These are phyloP conservation scores for Chlorella sorokiniana DNA, from an alignment of 139 green algal genomes.

Conservation along the genomic window DNA sequence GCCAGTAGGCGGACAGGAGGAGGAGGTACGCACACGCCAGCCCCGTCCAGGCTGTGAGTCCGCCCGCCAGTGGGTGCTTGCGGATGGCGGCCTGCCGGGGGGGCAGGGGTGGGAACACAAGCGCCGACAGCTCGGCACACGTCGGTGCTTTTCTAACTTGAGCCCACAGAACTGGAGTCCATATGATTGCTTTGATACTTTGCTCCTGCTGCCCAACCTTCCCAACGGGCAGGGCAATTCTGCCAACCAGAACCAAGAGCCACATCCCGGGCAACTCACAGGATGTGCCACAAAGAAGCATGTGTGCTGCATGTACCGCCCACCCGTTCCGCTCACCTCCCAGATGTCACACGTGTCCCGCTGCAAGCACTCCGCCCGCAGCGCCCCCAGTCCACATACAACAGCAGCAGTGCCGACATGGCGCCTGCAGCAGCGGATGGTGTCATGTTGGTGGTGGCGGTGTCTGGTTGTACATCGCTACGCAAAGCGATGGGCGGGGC, in stretches of 20 bases:
- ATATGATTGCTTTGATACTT: not conserved
- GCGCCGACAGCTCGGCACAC: no score
- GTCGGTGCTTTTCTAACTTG: no score
- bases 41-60: conserved; percentile 51
- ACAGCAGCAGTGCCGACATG: conserved; percentile 85
- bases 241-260: no score
- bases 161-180: not conserved
- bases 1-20: conserved; percentile 66
- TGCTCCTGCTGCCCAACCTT: no score
- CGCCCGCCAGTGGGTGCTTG: conserved; percentile 47
- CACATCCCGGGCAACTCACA: no score
- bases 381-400: conserved; percentile 85
- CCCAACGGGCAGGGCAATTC: no score
- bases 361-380: conserved; percentile 55
- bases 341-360: conserved; percentile 74
- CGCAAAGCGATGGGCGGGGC: not conserved
- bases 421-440: conserved; percentile 10
- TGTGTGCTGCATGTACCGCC: not conserved
- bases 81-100: conserved; percentile 46
- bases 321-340: conserved; percentile 35
- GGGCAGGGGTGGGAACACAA: no score
- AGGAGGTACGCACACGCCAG: conserved; percentile 74
- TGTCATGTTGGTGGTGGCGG: no score
- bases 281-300: no score
- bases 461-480: no score